Conservation (phyloP, 1,284 basidiomycete genomes). For the Moesziomyces parantarcticus region DNA sequence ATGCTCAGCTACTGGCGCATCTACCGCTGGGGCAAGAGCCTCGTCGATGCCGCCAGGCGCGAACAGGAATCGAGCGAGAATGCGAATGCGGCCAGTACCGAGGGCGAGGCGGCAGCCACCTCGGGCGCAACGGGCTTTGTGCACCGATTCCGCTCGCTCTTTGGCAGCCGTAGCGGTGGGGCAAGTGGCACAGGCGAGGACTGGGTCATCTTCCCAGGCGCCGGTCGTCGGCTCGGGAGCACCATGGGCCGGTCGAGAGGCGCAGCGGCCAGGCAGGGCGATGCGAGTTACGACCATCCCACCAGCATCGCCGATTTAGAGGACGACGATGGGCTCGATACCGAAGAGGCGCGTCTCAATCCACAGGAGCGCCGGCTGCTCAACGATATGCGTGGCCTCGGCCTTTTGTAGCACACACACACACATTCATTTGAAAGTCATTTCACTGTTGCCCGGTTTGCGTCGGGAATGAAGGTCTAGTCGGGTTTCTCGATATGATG, state of each 20-base stretch:
- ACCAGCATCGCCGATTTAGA: conserved; percentile 43
- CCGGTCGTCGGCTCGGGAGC: conserved; percentile 29
- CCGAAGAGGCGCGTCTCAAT: conserved; percentile 32
- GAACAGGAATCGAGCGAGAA: conserved; percentile 30
- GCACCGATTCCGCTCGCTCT: conserved; percentile 27
- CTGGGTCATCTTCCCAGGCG: conserved; percentile 60
- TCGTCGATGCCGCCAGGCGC: conserved; percentile 55
- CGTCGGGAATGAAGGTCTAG: too few relatives aligned
- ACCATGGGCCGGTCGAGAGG: not conserved
- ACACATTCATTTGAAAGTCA: conserved; percentile 7
- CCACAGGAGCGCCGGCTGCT: conserved; percentile 48
- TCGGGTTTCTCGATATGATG: too few relatives aligned
- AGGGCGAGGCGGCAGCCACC: not conserved
- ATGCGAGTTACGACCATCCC: conserved; percentile 28
- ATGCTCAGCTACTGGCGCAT: conserved; percentile 77
- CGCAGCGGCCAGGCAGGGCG: not conserved
- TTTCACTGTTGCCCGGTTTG: too few relatives aligned
- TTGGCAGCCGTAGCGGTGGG: conserved; percentile 12
- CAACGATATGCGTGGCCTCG: conserved; percentile 42
- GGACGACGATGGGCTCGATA: conserved; percentile 37
- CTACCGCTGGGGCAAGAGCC: conserved; percentile 55
- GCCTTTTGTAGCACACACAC: conserved; percentile 12
- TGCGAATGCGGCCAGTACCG: conserved; percentile 1
- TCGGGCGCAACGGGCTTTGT: conserved; percentile 43
- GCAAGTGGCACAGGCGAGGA: conserved; percentile 47